Evolutionary conservation across 169 alveolate species (phyloP), one percentile per base, ranked within the genome.

Genomic region (Babesia ovis): DNA sequence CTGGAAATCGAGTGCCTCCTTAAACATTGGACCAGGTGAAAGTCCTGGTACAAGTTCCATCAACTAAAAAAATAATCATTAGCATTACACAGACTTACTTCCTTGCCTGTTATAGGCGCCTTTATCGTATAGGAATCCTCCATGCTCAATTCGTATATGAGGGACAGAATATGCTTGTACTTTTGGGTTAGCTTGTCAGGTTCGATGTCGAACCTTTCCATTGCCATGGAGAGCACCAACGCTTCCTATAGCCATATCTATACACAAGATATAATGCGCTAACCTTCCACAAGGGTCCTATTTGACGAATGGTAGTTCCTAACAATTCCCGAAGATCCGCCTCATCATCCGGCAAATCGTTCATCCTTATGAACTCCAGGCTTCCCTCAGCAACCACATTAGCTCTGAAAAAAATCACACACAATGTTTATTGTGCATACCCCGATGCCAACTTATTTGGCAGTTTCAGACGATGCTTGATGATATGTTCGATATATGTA

Each of bases 241-340:
- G 87, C 62, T 60, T 79, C 87, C 87, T 79, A 45, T n/a, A 32
- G 3, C 0, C 56, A 48, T 48, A 45, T 29, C n/a, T 29, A 53
- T 6, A 31, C 23, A 4, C 20, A 2, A 20, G 0, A 42, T 31
- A 46, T 50, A 29, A 8, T 23, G 43, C 11, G 20, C 27, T 2
- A 35, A 79, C 87, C 77, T 48, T 79, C 87, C 87, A 79, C 9
- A 79, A 55, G 32, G 77, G 83, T 3, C 87, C 87, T 34, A 70
- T 60, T 3, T 9, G 43, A 43, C 87, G 69, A 11, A 79, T 59
- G 41, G 31, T 66, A 12, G 35, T 16, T 22, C 87, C 87, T 39
- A 68, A 8, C 12, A 53, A 6, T 32, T 51, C 80, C 45, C 87
- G 14, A 4, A 72, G 32, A 3, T 60, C 74, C 34, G 6, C 58